These are phyloP conservation scores for Geosmithia flava DNA, from an alignment of 2,329 filamentous ascomycete species.

Conservation along the genomic window DNA sequence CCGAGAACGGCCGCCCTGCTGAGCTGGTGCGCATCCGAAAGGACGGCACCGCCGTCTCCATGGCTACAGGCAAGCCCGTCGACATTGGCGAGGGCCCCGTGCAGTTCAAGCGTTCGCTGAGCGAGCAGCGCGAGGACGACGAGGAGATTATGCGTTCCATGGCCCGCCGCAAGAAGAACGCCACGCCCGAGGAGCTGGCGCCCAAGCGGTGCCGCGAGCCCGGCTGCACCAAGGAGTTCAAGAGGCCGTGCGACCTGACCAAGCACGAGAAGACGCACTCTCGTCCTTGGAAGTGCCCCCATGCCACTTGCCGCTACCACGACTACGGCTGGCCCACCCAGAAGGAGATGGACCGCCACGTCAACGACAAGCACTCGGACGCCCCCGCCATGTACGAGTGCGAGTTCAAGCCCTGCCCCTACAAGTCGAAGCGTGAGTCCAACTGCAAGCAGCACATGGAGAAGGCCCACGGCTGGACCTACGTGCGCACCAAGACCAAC, in stretches of 20 bases:
- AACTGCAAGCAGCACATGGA: constrained; percentile 99
- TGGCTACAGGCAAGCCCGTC: constrained; percentile 57
- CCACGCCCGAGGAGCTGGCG: constrained; percentile 70
- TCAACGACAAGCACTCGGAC: constrained; percentile 88
- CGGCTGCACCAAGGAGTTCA: constrained; percentile 83
- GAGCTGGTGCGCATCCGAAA: constrained; percentile 76
- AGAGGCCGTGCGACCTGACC: constrained; percentile 90
- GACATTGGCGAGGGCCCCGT: constrained; percentile 35
- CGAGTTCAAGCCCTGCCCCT: constrained; percentile 70
- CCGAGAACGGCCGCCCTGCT: constrained; percentile 68
- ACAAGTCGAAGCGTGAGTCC: constrained; percentile 89
- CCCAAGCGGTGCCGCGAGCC: constrained; percentile 64
- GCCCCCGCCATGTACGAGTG: constrained; percentile 76
- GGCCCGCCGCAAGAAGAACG: constrained; percentile 91
- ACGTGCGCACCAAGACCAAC: constrained; percentile 86
- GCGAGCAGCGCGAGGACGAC: constrained; percentile 62
- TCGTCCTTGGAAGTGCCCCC: constrained; percentile 86
- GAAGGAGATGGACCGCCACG: constrained; percentile 91
- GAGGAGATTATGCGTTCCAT: constrained; percentile 82
- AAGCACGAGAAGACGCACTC: constrained; percentile 98
- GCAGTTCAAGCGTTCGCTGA: constrained; percentile 53
- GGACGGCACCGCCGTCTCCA: constrained; percentile 66
- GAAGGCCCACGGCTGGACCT: constrained; percentile 86
- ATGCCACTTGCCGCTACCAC: constrained; percentile 77
- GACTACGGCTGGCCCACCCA: constrained; percentile 90